Evolutionary conservation across 1,284 basidiomycete species (phyloP).

Genomic region (Apiotrichum sp.): DNA sequence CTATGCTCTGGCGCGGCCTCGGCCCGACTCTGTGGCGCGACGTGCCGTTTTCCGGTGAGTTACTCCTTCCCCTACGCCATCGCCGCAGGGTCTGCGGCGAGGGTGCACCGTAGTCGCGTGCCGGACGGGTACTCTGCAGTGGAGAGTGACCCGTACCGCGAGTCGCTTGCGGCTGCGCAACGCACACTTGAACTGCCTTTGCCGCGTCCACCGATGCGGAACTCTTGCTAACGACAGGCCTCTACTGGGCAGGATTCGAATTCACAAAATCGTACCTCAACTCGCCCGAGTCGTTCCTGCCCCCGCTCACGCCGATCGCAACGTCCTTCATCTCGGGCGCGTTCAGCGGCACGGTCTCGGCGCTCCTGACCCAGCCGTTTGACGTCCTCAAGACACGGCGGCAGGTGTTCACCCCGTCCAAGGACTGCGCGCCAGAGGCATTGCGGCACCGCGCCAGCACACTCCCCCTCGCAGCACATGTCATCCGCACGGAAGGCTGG

Average conservation of each 20-base stretch:
- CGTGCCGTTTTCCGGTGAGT: conserved; percentile 82
- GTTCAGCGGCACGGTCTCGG: conserved; percentile 56
- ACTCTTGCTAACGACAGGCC: conserved; percentile 18
- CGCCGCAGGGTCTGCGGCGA: neutral
- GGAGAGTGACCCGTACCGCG: no score
- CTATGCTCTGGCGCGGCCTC: conserved; percentile 81
- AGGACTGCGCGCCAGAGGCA: conserved; percentile 48
- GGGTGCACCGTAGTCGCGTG: no score
- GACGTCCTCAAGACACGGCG: conserved; percentile 92
- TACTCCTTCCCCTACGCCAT: conserved; percentile 3
- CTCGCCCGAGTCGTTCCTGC: conserved; percentile 24
- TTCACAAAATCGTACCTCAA: conserved; percentile 39
- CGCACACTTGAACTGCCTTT: no score
- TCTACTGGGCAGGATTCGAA: conserved; percentile 48
- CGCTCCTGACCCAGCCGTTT: conserved; percentile 87
- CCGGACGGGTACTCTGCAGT: no score
- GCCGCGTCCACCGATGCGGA: no score
- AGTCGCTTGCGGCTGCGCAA: no score
- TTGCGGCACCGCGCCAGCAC: conserved; percentile 47
- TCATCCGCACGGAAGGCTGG: conserved; percentile 71
- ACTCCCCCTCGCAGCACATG: conserved; percentile 60
- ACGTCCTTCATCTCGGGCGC: conserved; percentile 45
- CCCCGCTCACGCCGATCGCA: conserved; percentile 30
- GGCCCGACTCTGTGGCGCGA: conserved; percentile 92
- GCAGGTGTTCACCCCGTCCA: conserved; percentile 64